phyloP scores from a whole-genome alignment of 164 flowering plant genomes.

The Nymphaea colorata region DNA sequence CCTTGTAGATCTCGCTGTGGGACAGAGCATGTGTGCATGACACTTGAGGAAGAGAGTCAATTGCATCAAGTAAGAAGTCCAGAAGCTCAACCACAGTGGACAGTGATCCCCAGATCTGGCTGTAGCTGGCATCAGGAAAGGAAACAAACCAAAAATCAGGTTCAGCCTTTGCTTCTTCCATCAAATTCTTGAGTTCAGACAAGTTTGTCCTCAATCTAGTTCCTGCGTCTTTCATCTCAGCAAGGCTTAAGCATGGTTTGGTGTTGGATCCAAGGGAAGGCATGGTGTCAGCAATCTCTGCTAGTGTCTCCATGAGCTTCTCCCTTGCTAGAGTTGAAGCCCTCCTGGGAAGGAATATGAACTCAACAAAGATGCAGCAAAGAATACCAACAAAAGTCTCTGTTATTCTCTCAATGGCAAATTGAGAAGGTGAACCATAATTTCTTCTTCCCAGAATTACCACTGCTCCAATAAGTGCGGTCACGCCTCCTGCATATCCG shows the following conservation, averaged over 20 bases:
- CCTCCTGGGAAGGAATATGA: constrained; percentile 63
- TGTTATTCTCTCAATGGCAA: constrained; percentile 64
- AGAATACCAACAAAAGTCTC: constrained; percentile 67
- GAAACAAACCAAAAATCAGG: constrained; percentile 86
- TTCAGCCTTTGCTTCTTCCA: constrained; percentile 63
- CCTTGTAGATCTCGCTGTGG: background rate
- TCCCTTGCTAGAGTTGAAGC: constrained; percentile 46
- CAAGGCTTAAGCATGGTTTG: constrained; percentile 8
- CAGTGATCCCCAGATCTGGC: constrained; percentile 35
- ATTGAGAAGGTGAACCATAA: constrained; percentile 58
- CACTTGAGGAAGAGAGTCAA: background rate
- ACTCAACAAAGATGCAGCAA: constrained; percentile 54
- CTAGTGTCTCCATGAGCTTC: constrained; percentile 27
- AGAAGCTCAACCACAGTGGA: constrained; percentile 48
- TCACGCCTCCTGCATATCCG: constrained; percentile 69
- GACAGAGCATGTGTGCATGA: background rate
- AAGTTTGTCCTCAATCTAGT: constrained; percentile 28
- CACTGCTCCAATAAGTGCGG: constrained; percentile 72
- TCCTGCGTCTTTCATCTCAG: constrained; percentile 16
- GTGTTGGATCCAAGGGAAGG: background rate
- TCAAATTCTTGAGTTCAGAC: constrained; percentile 30
- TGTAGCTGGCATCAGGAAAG: constrained; percentile 41
- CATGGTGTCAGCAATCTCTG: constrained; percentile 13
- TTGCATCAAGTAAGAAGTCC: constrained; percentile 11
- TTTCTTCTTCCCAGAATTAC: constrained; percentile 54